These are phyloP conservation scores for Fusarium poae DNA, from an alignment of 2,329 filamentous ascomycete species.

Conservation along the genomic window DNA sequence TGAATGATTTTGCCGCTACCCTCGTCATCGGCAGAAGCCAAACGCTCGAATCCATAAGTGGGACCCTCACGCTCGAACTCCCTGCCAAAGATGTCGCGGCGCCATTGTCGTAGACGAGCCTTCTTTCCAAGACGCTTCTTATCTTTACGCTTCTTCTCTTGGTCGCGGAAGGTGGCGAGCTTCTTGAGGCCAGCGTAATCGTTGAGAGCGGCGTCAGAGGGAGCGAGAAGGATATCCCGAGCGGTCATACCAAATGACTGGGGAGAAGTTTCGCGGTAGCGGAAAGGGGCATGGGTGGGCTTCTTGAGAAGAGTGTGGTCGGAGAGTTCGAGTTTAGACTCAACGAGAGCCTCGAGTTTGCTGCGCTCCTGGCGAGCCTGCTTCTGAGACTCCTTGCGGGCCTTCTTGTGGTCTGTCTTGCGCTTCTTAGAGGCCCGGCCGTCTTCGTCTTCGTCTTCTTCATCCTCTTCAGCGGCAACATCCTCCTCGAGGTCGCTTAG, in stretches of 20 bases:
- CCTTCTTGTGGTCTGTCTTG: slow-evolving; percentile 71
- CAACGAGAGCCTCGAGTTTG: slow-evolving; percentile 87
- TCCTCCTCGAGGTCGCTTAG: slow-evolving; percentile 63
- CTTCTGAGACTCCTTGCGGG: slow-evolving; percentile 71
- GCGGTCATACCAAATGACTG: slow-evolving; percentile 90
- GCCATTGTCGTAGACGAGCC: slow-evolving; percentile 89
- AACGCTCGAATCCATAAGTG: slow-evolving; percentile 67
- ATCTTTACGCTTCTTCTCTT: slow-evolving; percentile 89
- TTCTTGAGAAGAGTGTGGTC: slow-evolving; percentile 69
- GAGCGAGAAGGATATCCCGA: slow-evolving; percentile 89
- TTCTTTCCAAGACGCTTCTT: slow-evolving; percentile 93
- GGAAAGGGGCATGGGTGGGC: slow-evolving; percentile 67
- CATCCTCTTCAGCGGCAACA: slow-evolving; percentile 49
- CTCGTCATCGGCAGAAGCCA: slow-evolving; percentile 49
- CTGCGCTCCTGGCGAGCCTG: slow-evolving; percentile 83
- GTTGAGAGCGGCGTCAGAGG: slow-evolving; percentile 87
- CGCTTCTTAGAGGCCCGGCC: slow-evolving; percentile 68
- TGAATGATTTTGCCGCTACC: slow-evolving; percentile 48
- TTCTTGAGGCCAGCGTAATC: slow-evolving; percentile 95
- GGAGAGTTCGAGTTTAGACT: slow-evolving; percentile 82
- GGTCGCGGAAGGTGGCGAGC: slow-evolving; percentile 88
- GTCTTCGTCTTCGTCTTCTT: slow-evolving; percentile 58
- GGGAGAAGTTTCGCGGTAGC: slow-evolving; percentile 94
- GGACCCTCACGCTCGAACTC: slow-evolving; percentile 69
- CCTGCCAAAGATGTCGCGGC: slow-evolving; percentile 71